Conservation (phyloP, 1,139 yeast species). For the Hyphopichia buzzinii region DNA sequence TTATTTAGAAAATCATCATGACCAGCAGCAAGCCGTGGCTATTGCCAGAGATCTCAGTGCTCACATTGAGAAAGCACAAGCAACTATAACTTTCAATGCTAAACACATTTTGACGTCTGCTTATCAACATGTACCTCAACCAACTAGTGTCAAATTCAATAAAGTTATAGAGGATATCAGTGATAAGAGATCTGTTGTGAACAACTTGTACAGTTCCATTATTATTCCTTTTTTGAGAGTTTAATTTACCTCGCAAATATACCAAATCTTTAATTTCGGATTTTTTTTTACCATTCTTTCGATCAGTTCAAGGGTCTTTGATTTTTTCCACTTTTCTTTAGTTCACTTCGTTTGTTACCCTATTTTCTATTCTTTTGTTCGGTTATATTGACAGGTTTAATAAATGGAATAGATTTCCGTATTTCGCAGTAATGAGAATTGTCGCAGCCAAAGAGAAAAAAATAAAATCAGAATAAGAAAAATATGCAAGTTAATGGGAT, state of each 20-base stretch:
- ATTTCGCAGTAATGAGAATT: background rate
- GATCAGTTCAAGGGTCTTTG: too few species aligned
- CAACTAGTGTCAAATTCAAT: slow-evolving; percentile 2
- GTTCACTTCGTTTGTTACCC: background rate
- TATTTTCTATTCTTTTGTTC: background rate
- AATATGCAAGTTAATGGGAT: too few species aligned
- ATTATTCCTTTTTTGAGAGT: slow-evolving; percentile 4
- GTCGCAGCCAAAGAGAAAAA: background rate
- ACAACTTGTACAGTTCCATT: slow-evolving; percentile 1
- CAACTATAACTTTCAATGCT: slow-evolving; percentile 5
- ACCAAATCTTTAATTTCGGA: too few species aligned
- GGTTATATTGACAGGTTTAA: background rate
- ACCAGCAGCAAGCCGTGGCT: slow-evolving; percentile 6
- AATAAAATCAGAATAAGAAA: too few species aligned
- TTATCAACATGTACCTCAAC: slow-evolving; percentile 4
- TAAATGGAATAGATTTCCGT: background rate
- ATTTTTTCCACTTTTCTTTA: background rate
- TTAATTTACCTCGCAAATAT: too few species aligned
- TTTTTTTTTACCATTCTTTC: too few species aligned
- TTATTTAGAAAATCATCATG: slow-evolving; percentile 4
- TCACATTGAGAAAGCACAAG: slow-evolving; percentile 1
- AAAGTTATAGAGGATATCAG: slow-evolving; percentile 4
- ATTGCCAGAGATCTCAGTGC: slow-evolving; percentile 3
- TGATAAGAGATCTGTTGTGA: slow-evolving; percentile 2
- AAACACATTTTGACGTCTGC: slow-evolving; percentile 2